phyloP scores from a whole-genome alignment of 768 basidiomycete species.

The Sporobolomyces roseus region DNA sequence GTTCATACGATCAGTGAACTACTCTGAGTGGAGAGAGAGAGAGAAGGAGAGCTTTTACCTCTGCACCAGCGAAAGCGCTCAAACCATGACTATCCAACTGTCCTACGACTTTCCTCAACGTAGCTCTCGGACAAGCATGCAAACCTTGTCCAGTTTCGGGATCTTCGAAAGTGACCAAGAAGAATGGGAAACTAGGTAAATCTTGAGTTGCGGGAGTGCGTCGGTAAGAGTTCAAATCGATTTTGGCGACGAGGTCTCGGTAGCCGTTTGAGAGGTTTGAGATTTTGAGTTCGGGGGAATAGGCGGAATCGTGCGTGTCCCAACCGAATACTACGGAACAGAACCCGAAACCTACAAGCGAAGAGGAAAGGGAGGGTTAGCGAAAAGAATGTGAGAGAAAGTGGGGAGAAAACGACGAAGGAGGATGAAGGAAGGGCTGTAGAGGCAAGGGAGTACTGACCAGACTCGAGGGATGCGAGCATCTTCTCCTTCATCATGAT shows the following conservation, averaged over 20 bases:
- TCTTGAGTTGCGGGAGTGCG: conserved; percentile 87
- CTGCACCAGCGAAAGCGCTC: conserved; percentile 53
- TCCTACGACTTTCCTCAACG: conserved; percentile 61
- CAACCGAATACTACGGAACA: conserved; percentile 42
- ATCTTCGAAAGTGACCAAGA: conserved; percentile 83
- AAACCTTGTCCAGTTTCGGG: conserved; percentile 75
- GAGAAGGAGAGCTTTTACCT: conserved; percentile 15
- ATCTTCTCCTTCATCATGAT: conserved; percentile 85
- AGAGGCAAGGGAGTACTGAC: conserved; percentile 58
- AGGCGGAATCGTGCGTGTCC: conserved; percentile 87
- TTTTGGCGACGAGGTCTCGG: conserved; percentile 74
- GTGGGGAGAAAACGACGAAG: not conserved
- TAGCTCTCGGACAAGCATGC: conserved; percentile 78
- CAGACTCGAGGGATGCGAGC: conserved; percentile 67
- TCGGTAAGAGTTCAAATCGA: conserved; percentile 82
- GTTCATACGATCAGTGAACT: no score
- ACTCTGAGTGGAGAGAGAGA: not conserved
- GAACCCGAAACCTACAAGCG: conserved; percentile 20
- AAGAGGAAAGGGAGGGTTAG: not conserved
- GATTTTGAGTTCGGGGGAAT: conserved; percentile 77
- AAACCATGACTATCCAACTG: conserved; percentile 56
- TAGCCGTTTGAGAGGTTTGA: conserved; percentile 91
- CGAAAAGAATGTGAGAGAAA: conserved; percentile 3
- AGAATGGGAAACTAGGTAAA: conserved; percentile 94
- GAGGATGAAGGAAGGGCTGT: conserved; percentile 84